phyloP scores from a whole-genome alignment of 768 basidiomycete genomes.

The Rubroboletus pulcherrimus region DNA sequence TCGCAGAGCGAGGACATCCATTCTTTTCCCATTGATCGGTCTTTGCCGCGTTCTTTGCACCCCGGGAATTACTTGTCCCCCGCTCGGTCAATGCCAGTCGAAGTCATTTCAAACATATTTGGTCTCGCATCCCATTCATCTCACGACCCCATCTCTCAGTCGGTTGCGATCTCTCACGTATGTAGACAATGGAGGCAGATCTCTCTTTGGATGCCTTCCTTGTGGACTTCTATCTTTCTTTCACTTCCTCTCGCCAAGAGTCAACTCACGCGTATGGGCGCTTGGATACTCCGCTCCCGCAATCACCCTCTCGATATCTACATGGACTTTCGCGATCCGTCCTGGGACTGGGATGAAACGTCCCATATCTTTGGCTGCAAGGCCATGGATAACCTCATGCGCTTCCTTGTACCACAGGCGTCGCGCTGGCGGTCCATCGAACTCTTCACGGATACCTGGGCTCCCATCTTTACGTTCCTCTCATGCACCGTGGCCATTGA shows the following conservation, averaged over 20 bases:
- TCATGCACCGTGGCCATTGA: conserved; percentile 34
- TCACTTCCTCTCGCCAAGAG: conserved; percentile 38
- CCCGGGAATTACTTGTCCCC: not conserved
- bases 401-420: conserved; percentile 42
- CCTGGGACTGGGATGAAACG: conserved; percentile 49
- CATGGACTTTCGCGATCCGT: conserved; percentile 56
- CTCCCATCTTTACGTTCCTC: conserved; percentile 52
- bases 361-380: conserved; percentile 43
- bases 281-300: conserved; percentile 46
- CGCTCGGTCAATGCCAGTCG: conserved; percentile 30
- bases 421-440: conserved; percentile 46
- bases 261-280: conserved; percentile 36
- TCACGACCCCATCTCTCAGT: conserved; percentile 25
- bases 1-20: not conserved
- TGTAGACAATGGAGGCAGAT: conserved; percentile 50
- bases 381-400: conserved; percentile 44
- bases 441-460: conserved; percentile 59
- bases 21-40: not conserved
- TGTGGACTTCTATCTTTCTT: conserved; percentile 54
- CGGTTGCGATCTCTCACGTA: conserved; percentile 43
- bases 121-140: conserved; percentile 26
- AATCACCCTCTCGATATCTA: conserved; percentile 45
- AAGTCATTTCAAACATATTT: conserved; percentile 37
- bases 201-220: conserved; percentile 38
- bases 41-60: not conserved